A percentile compares a stretch with the other conserved stretches of the same genome.
Evolutionary conservation across 805 yeast genomes (phyloP).

Genomic region (Yarrowia sp.): DNA sequence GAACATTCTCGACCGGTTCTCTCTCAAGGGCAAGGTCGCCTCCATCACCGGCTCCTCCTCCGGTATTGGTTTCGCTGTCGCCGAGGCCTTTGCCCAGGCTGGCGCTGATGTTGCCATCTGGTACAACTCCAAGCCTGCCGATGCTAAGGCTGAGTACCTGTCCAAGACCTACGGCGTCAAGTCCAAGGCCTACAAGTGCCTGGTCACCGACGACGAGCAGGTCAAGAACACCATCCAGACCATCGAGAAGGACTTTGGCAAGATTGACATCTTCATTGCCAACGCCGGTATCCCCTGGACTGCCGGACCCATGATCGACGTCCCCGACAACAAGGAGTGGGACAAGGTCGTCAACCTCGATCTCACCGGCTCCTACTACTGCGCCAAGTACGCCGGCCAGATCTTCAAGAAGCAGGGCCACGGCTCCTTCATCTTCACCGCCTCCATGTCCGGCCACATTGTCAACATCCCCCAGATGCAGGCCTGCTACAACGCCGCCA

Average conservation of each 20-base stretch:
- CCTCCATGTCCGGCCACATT: conserved; percentile 86
- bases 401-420: conserved; percentile 70
- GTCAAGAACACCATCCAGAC: conserved; percentile 51
- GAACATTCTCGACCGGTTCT: conserved; percentile 64
- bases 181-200: conserved; percentile 63
- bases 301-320: conserved; percentile 54
- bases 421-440: conserved; percentile 81
- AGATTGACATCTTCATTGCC: conserved; percentile 79
- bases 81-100: conserved; percentile 80
- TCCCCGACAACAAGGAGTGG: conserved; percentile 57
- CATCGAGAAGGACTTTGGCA: conserved; percentile 68
- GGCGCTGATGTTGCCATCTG: conserved; percentile 80
- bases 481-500: conserved; percentile 81
- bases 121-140: conserved; percentile 61
- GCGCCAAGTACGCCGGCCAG: conserved; percentile 71
- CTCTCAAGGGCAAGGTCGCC: conserved; percentile 78
- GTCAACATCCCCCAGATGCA: conserved; percentile 85
- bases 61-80: conserved; percentile 83
- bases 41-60: conserved; percentile 81
- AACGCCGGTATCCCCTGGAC: conserved; percentile 90
- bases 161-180: conserved; percentile 58
- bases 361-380: conserved; percentile 74
- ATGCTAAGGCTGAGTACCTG: conserved; percentile 58
- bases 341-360: conserved; percentile 69
- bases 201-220: conserved; percentile 48